Evolutionary conservation across 1,284 basidiomycete species (phyloP).

Genomic region (Thelephora terrestris): DNA sequence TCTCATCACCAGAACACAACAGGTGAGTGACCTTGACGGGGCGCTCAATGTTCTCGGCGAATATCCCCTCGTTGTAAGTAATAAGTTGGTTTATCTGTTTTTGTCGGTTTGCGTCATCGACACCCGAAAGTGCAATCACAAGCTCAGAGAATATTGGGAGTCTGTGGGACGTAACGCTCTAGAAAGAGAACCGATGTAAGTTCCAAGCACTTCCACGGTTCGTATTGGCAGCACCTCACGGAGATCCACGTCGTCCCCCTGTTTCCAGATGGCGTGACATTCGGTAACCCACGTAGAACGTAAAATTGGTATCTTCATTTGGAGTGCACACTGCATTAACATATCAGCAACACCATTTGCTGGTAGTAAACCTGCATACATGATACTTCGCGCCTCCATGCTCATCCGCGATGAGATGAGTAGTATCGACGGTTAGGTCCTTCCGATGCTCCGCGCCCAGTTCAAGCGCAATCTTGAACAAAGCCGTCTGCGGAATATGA

Average conservation of each 20-base stretch:
- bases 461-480: constrained; percentile 66
- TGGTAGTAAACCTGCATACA: constrained; percentile 27
- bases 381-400: constrained; percentile 73
- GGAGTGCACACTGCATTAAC: constrained; percentile 57
- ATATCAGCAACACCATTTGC: not conserved
- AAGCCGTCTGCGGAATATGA: constrained; percentile 32
- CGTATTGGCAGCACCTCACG: constrained; percentile 26
- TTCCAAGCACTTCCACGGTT: not conserved
- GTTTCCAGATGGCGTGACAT: constrained; percentile 61
- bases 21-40: constrained; percentile 63
- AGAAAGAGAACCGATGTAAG: constrained; percentile 3
- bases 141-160: constrained; percentile 59
- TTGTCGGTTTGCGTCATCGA: constrained; percentile 41
- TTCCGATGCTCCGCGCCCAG: constrained; percentile 58
- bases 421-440: constrained; percentile 71
- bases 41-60: constrained; percentile 52
- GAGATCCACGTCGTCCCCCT: constrained; percentile 65
- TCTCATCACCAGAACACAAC: constrained; percentile 43
- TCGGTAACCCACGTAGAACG: constrained; percentile 62
- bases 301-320: constrained; percentile 66
- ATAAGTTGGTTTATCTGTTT: constrained; percentile 48
- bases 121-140: constrained; percentile 57
- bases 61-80: constrained; percentile 42
- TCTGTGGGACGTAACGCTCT: constrained; percentile 47
- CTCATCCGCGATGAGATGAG: constrained; percentile 62